Conservation (phyloP, 768 basidiomycete genomes). For the Pleurotus cornucopiae region DNA sequence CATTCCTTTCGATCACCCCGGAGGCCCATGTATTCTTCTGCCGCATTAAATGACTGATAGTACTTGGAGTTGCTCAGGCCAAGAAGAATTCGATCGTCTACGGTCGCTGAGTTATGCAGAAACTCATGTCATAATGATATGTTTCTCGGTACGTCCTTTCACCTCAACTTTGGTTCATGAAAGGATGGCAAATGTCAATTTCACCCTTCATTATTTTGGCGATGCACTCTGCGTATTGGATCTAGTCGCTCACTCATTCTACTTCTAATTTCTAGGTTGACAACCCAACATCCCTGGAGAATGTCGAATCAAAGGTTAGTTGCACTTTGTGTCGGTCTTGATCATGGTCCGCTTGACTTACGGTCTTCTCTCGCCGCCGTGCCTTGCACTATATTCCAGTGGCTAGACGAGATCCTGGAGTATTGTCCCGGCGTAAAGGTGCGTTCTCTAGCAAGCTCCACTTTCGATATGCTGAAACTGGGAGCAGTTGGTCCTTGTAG, state of each 20-base stretch:
- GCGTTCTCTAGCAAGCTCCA: constrained; percentile 15
- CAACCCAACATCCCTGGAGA: constrained; percentile 92
- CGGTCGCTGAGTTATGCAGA: constrained; percentile 95
- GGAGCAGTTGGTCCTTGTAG: constrained; percentile 80
- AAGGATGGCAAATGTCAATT: not conserved
- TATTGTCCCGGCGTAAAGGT: constrained; percentile 96
- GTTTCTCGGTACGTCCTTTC: constrained; percentile 72
- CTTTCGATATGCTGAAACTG: not conserved
- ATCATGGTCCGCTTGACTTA: not conserved
- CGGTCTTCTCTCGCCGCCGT: not conserved
- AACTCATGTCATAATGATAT: constrained; percentile 94
- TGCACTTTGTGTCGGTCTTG: not conserved
- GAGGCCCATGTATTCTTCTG: not conserved
- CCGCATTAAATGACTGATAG: constrained; percentile 16
- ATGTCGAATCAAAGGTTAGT: constrained; percentile 85
- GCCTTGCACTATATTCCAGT: constrained; percentile 40
- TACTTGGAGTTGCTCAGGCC: constrained; percentile 46
- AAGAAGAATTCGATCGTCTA: constrained; percentile 93
- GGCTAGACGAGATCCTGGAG: constrained; percentile 90
- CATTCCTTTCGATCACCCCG: not conserved
- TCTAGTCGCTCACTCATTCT: too few species aligned
- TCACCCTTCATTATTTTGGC: too few species aligned
- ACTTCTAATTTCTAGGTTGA: constrained; percentile 56
- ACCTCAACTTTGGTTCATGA: not conserved
- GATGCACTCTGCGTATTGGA: too few species aligned